phyloP scores from a whole-genome alignment of 441 rosid species.

The Gossypium schwendimanii region DNA sequence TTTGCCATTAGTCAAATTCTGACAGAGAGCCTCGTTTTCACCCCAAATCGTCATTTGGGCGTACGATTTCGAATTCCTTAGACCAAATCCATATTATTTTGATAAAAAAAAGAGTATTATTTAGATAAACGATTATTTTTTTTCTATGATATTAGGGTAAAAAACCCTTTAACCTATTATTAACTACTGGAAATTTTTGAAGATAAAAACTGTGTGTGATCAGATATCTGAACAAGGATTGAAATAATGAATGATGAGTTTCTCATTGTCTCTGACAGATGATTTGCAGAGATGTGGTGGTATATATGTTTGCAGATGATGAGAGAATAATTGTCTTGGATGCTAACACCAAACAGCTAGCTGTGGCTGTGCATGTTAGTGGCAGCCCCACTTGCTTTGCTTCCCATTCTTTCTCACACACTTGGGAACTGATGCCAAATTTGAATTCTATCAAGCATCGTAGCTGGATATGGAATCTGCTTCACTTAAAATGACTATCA shows the following conservation, averaged over 20 bases:
- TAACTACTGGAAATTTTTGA: no score
- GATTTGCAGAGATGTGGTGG: neutral
- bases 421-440: neutral
- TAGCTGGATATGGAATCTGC: constrained; percentile 6
- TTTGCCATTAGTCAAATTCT: no score
- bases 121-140: no score
- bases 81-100: no score
- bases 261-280: neutral
- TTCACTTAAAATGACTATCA: constrained; percentile 20
- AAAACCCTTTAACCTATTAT: no score
- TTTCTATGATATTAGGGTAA: no score
- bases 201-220: no score
- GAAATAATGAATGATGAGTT: neutral
- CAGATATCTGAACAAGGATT: neutral
- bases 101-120: no score
- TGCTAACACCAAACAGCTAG: neutral
- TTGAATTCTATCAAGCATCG: neutral
- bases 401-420: neutral
- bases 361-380: neutral
- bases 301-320: neutral
- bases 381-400: neutral
- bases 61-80: no score
- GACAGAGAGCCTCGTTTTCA: no score
- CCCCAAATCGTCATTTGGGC: no score
- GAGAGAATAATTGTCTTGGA: neutral